A percentile compares a stretch with the other conserved stretches of the same genome.
These are phyloP conservation scores for Suillus placidus DNA, from an alignment of 768 basidiomycete species.

Conservation along the genomic window DNA sequence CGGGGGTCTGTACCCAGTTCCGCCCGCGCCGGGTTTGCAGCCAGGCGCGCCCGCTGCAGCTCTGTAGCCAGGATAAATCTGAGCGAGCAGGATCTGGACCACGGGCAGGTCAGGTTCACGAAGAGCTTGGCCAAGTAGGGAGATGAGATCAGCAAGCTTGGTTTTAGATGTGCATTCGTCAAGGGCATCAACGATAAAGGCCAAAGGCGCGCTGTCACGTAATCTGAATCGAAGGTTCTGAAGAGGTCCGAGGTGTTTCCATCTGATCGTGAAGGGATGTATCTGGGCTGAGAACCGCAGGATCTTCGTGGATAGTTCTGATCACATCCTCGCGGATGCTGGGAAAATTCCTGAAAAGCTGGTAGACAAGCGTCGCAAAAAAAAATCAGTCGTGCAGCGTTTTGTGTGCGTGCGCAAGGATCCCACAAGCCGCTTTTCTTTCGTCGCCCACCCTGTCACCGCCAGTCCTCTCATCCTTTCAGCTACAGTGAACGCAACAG, in stretches of 20 bases:
- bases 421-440: background rate
- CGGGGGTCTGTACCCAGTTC: background rate
- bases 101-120: background rate
- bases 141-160: background rate
- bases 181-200: background rate
- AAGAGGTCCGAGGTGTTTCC: background rate
- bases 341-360: background rate
- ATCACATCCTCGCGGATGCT: background rate
- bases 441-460: background rate
- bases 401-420: background rate
- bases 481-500: background rate
- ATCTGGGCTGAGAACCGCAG: background rate
- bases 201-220: background rate
- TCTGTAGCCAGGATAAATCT: no score
- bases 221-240: background rate
- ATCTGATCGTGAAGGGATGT: background rate
- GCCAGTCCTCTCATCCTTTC: background rate
- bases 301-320: background rate
- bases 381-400: background rate
- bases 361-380: background rate
- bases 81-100: no score
- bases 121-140: background rate
- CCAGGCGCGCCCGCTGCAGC: background rate
- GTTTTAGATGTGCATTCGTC: background rate
- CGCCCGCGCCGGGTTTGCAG: background rate